A percentile compares a stretch with the other conserved stretches of the same genome.
Evolutionary conservation across 139 green algal species (phyloP).

Genomic region (Micractinium sp.): DNA sequence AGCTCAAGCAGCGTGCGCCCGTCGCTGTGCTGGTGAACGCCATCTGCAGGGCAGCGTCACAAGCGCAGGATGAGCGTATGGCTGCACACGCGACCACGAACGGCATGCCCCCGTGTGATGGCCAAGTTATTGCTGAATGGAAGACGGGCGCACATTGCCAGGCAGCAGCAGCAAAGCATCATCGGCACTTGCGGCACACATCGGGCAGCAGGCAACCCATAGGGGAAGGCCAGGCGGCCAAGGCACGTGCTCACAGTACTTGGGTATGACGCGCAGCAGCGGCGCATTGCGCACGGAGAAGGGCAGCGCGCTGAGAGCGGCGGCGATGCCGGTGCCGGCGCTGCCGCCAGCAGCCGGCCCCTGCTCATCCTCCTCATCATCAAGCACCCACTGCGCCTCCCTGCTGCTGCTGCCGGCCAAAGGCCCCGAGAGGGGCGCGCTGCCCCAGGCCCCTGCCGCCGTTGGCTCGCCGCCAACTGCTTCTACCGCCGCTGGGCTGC

Average conservation of each 20-base stretch:
- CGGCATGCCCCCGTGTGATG: too few relatives aligned
- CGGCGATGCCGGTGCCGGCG: not conserved
- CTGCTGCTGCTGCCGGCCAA: not conserved
- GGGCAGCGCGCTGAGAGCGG: conserved; percentile 31
- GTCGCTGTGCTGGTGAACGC: conserved; percentile 2
- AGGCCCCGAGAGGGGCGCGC: not conserved
- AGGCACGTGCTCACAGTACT: conserved; percentile 69
- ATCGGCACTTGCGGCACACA: too few relatives aligned
- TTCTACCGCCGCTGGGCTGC: not conserved
- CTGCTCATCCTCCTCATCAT: not conserved
- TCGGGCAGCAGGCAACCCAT: too few relatives aligned
- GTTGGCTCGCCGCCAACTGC: not conserved
- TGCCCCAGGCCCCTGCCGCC: not conserved
- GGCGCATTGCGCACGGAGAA: conserved; percentile 59
- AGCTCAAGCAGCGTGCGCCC: conserved; percentile 67
- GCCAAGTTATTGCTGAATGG: too few relatives aligned
- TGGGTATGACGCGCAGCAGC: conserved; percentile 62
- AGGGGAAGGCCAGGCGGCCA: too few relatives aligned
- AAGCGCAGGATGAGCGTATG: not conserved
- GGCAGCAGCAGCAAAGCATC: too few relatives aligned
- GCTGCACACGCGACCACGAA: not conserved
- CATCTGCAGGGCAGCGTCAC: not conserved
- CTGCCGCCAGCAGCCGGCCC: not conserved
- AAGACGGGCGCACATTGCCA: too few relatives aligned
- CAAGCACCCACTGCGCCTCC: not conserved